Evolutionary conservation across 306 rosid genomes (phyloP), one percentile per base, ranked within the genome.

Genomic region (Quercus cerris): DNA sequence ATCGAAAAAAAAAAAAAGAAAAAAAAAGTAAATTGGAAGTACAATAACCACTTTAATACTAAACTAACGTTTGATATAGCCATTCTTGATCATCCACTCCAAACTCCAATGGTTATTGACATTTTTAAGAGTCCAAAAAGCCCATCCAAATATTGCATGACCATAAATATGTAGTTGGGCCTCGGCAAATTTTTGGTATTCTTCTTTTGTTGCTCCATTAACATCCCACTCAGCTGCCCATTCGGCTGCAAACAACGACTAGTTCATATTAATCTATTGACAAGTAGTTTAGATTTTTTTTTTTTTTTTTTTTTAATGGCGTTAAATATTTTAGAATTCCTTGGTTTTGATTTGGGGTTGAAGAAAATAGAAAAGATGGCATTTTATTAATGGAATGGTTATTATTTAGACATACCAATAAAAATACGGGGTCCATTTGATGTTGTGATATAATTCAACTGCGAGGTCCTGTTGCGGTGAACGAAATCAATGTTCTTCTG

Each of bases 141-240:
- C 88, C 97, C 98, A 93, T 18, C 97, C 98, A 86, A 91, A 89
- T 54, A 89, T 82, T n/a, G 97, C 93, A 78, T 78, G 66, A 18
- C 85, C 89, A 73, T 49, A 91, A 33, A 93, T 88, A 6, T 83
- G 86, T 20, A 87, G 38, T 73, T 90, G 93, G 44, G 98, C 94
- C 18, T 75, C 35, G 1, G 80, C 91, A n/a, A 84, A 91, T 80
- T 83, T 88, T 77, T 83, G 87, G 79, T 81, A 91, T 2, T 91
- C 97, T 71, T 84, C 88, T 70, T 89, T 78, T 6, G 90, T 58
- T 55, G 97, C 88, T 1, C 54, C 85, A 1, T 55, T 27, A 2
- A 90, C 90, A 56, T 82, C 30, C 98, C 97, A 93, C 64, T 88
- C 92, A 41, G 92, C 89, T 23, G 86, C 93, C 97, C 97, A 91